Evolutionary conservation across 2,329 filamentous ascomycete species (phyloP).

Genomic region (Podosphaera aphanis): DNA sequence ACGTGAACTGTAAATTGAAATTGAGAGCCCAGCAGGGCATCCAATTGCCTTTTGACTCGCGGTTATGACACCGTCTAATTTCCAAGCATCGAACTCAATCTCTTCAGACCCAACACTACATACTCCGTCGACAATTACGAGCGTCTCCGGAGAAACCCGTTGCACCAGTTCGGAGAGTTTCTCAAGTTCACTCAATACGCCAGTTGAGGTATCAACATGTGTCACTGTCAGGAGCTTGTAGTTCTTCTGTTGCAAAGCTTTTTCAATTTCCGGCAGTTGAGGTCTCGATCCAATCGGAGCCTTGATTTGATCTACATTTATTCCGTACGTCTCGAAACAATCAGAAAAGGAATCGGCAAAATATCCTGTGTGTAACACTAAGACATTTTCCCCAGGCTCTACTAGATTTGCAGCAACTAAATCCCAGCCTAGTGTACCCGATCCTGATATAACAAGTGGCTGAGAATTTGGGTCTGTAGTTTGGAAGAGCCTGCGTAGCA

Average conservation of each 20-base stretch:
- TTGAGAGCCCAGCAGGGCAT: conserved; percentile 78
- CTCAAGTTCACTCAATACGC: conserved; percentile 80
- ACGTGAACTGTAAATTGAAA: conserved; percentile 76
- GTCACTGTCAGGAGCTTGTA: conserved; percentile 92
- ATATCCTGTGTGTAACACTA: conserved; percentile 91
- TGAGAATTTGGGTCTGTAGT: conserved; percentile 61
- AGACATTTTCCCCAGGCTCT: conserved; percentile 69
- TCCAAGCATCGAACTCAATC: conserved; percentile 88
- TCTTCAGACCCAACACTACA: conserved; percentile 94
- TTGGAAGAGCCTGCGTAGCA: conserved; percentile 86
- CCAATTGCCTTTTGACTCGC: conserved; percentile 95
- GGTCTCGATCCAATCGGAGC: conserved; percentile 73
- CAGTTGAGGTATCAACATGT: conserved; percentile 92
- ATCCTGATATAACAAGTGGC: conserved; percentile 82
- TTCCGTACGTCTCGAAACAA: conserved; percentile 78
- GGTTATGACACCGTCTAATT: conserved; percentile 75
- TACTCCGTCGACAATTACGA: conserved; percentile 84
- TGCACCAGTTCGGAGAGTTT: conserved; percentile 61
- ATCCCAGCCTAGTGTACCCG: conserved; percentile 91
- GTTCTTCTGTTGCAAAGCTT: conserved; percentile 66
- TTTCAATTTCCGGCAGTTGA: conserved; percentile 68
- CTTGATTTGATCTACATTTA: conserved; percentile 70
- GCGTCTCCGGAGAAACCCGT: conserved; percentile 68
- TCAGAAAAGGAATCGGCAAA: conserved; percentile 89
- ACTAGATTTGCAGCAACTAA: conserved; percentile 81